Conservation (phyloP, 1,139 yeast species). For the Yamadazyma diospyri region DNA sequence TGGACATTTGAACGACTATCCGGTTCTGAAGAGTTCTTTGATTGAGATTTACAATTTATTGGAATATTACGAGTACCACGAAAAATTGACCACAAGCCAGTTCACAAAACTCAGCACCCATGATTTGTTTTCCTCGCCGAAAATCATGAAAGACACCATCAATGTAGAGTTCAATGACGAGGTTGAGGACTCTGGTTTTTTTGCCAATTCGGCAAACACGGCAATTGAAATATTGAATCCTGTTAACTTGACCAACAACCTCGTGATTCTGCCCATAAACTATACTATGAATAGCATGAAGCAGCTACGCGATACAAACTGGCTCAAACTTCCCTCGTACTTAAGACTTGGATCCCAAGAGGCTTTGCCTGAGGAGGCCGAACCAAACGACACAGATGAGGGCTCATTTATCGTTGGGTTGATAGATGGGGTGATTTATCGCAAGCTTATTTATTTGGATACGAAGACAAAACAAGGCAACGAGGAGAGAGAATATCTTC, state of each 20-base stretch:
- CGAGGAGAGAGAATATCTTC: conserved; percentile 26
- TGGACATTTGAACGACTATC: conserved; percentile 7
- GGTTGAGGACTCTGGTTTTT: conserved; percentile 9
- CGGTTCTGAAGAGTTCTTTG: conserved; percentile 16
- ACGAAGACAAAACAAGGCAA: conserved; percentile 9
- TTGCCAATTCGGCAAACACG: conserved; percentile 14
- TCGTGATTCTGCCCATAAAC: conserved; percentile 39
- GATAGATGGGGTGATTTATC: conserved; percentile 17
- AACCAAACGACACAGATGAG: conserved; percentile 15
- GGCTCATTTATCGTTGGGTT: conserved; percentile 30
- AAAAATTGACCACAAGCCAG: conserved; percentile 21
- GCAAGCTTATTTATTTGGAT: conserved; percentile 29
- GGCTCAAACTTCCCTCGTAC: conserved; percentile 28
- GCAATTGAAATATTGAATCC: conserved; percentile 35
- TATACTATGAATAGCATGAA: conserved; percentile 35
- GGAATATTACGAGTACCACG: conserved; percentile 32
- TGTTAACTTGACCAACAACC: conserved; percentile 30
- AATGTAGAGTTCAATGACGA: conserved; percentile 12
- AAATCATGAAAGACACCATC: conserved; percentile 12
- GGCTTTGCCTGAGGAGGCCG: conserved; percentile 4
- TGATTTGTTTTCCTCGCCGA: conserved; percentile 20
- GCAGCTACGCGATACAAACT: conserved; percentile 15
- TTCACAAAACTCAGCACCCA: conserved; percentile 17
- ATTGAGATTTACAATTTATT: conserved; percentile 30
- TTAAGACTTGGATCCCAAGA: conserved; percentile 13